Evolutionary conservation across 1,139 yeast genomes (phyloP), one percentile per base, ranked within the genome.

Genomic region (Arxiozyma telluris): DNA sequence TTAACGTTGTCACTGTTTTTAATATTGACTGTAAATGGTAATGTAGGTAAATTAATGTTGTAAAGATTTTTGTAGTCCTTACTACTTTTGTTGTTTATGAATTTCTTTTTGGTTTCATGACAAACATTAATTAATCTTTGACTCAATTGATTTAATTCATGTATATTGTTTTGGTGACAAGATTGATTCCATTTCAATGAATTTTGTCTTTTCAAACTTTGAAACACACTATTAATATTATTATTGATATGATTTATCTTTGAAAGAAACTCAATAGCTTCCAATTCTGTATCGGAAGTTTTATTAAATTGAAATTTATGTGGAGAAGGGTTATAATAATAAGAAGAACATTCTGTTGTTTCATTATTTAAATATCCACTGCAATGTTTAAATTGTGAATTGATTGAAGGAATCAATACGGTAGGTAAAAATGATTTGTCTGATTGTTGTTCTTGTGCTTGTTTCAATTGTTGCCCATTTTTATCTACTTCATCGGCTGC

Each of bases 241-340:
- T n/a, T 7, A n/a, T 45, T 27, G 11, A 45, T 45, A 20, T 45
- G 30, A 20, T 45, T 30, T 17, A 45, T 15, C 20, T 27, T 30
- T 15, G 47, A 44, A n/a, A 44, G 39, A n/a, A 44, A 44, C 7
- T 44, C 47, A 44, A 44, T 44, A n/a, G 47, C 47, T n/a, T 25
- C 39, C 8, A 27, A n/a, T 15, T 44, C 47, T 12, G 47, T 38
- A 7, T 44, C 47, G 1, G 47, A 27, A 27, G n/a, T 17, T 27
- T 27, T 27, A 27, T 27, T 27, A 27, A 27, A 27, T 27, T 27
- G 11, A 5, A 27, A 27, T 5, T 27, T 5, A 7, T 27, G 30
- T 27, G 30, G 30, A 9, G 30, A 27, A 27, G 30, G 11, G 6
- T 23, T 4, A 27, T 27, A 27, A 8, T 5, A 27, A 27, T 27